Evolutionary conservation across 2,329 filamentous ascomycete genomes (phyloP).

Genomic region (Xylariales sp.): DNA sequence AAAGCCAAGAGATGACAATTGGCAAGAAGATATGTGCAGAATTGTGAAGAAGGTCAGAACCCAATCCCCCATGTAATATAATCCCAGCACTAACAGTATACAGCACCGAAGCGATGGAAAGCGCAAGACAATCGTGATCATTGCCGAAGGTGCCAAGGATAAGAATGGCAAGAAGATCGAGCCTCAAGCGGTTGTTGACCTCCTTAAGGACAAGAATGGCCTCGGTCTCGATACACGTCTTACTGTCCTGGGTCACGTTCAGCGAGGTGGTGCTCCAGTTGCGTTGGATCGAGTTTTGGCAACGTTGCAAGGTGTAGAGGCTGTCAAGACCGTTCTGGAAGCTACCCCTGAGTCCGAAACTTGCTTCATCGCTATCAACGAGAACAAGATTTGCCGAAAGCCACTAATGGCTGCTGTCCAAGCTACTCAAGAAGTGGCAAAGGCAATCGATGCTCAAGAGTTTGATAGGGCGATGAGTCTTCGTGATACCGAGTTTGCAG

Average conservation of each 20-base stretch:
- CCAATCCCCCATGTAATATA: background rate
- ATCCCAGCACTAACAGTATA: slow-evolving; percentile 12
- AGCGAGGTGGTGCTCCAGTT: slow-evolving; percentile 86
- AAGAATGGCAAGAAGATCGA: slow-evolving; percentile 78
- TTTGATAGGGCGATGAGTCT: slow-evolving; percentile 85
- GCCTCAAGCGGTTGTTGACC: slow-evolving; percentile 75
- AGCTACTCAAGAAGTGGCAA: slow-evolving; percentile 79
- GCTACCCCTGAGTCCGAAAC: slow-evolving; percentile 85
- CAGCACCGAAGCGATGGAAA: slow-evolving; percentile 87
- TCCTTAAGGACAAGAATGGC: slow-evolving; percentile 73
- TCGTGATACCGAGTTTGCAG: slow-evolving; percentile 87
- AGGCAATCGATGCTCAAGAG: slow-evolving; percentile 77
- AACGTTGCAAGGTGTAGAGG: slow-evolving; percentile 90
- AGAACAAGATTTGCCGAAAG: slow-evolving; percentile 95
- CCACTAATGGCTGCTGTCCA: slow-evolving; percentile 84
- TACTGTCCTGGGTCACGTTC: slow-evolving; percentile 94
- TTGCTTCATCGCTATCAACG: slow-evolving; percentile 91
- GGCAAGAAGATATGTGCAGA: slow-evolving; percentile 82
- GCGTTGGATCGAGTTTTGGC: slow-evolving; percentile 92
- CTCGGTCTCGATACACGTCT: slow-evolving; percentile 87
- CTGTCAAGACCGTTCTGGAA: slow-evolving; percentile 85
- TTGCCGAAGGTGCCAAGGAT: slow-evolving; percentile 92
- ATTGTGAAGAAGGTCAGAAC: slow-evolving; percentile 64
- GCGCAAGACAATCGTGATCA: slow-evolving; percentile 95
- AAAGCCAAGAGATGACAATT: slow-evolving; percentile 80